Percentiles rank a stretch among this genome's conserved stretches.
These are phyloP conservation scores for Leptosphaerulina australis DNA, from an alignment of 2,329 filamentous ascomycete genomes.

Conservation along the genomic window DNA sequence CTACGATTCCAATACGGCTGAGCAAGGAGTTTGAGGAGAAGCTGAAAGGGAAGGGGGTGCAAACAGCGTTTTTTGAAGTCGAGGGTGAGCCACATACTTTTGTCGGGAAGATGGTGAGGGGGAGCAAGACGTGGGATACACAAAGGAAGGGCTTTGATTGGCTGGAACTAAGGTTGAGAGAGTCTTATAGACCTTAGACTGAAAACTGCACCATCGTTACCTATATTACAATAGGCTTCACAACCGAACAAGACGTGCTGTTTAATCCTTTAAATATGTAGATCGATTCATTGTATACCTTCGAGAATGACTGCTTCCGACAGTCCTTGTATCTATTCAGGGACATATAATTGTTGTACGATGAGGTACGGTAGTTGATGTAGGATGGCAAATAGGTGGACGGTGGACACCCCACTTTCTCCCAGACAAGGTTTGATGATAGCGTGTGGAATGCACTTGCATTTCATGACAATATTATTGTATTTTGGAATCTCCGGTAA, in stretches of 20 bases:
- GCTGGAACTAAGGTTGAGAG: conserved; percentile 9
- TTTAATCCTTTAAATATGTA: too few species aligned
- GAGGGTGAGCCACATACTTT: conserved; percentile 25
- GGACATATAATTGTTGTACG: background rate
- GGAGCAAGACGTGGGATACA: conserved; percentile 18
- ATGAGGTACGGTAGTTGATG: background rate
- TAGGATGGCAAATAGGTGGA: background rate
- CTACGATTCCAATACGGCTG: conserved; percentile 20
- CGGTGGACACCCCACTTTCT: conserved; percentile 1
- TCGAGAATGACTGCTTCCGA: too few species aligned
- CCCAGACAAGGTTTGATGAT: background rate
- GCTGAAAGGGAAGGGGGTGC: conserved; percentile 10
- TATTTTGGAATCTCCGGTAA: too few species aligned
- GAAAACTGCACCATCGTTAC: background rate
- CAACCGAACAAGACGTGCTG: too few species aligned
- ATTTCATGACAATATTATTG: too few species aligned
- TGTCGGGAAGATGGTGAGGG: conserved; percentile 23
- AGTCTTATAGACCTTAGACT: background rate
- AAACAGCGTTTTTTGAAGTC: conserved; percentile 15
- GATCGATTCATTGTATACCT: too few species aligned
- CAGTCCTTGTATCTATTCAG: background rate
- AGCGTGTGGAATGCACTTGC: background rate
- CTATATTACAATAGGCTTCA: too few species aligned
- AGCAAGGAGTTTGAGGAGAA: conserved; percentile 15
- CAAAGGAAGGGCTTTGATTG: conserved; percentile 21